Conservation (phyloP, 2,329 filamentous ascomycete genomes). For the Teratosphaeria destructans region DNA sequence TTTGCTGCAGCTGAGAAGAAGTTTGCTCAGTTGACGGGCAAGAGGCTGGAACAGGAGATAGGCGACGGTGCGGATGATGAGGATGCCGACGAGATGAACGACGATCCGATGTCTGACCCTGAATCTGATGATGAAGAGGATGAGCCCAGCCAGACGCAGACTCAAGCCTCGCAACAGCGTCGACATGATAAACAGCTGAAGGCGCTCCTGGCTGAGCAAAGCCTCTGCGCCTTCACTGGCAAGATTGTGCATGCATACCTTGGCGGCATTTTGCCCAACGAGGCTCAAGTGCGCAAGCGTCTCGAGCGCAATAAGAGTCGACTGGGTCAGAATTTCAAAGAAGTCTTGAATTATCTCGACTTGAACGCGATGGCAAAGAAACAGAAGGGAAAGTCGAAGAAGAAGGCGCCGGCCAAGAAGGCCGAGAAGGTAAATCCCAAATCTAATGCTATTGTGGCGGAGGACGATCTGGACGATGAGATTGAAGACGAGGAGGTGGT, state of each 20-base stretch:
- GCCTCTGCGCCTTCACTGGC: slow-evolving; percentile 72
- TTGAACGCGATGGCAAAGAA: slow-evolving; percentile 45
- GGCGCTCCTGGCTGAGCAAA: slow-evolving; percentile 69
- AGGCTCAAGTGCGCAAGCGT: slow-evolving; percentile 53
- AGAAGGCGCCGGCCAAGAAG: slow-evolving; percentile 8
- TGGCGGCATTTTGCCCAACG: slow-evolving; percentile 52
- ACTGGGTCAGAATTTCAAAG: slow-evolving; percentile 76
- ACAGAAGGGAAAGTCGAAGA: slow-evolving; percentile 33
- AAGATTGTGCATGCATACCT: slow-evolving; percentile 75
- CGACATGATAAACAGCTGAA: slow-evolving; percentile 46
- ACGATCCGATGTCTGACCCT: slow-evolving; percentile 52
- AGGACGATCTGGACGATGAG: slow-evolving; percentile 30
- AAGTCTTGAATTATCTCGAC: slow-evolving; percentile 72
- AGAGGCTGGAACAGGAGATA: slow-evolving; percentile 37
- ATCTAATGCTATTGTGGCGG: slow-evolving; percentile 33
- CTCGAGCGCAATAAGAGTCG: slow-evolving; percentile 69
- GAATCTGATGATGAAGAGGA: slow-evolving; percentile 39
- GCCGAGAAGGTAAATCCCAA: slow-evolving; percentile 31
- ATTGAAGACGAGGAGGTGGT: slow-evolving; percentile 25
- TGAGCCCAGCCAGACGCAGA: slow-evolving; percentile 32
- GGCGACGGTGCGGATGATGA: slow-evolving; percentile 15
- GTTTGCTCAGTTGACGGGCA: slow-evolving; percentile 55
- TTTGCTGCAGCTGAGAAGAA: slow-evolving; percentile 67
- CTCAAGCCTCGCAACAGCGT: slow-evolving; percentile 44
- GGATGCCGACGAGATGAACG: slow-evolving; percentile 36